Evolutionary conservation across 139 green algal species (phyloP), one percentile per base, ranked within the genome.

Genomic region (Coelastrella sp.): DNA sequence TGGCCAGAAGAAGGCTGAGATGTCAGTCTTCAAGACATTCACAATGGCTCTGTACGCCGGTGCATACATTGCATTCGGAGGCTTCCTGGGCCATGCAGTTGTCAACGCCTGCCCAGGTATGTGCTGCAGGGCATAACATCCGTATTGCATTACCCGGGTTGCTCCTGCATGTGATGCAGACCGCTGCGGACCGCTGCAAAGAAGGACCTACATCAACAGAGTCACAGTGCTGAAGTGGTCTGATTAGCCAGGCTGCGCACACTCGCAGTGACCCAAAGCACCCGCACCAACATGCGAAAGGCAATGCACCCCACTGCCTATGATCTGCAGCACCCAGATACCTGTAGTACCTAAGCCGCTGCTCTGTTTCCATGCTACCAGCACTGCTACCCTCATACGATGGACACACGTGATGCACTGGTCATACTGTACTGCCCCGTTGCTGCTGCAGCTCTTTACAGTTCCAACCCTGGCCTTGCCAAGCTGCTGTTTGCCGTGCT

Each of bases 391-490:
- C 35, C 35, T 49, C 35, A 49, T 49, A 49, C 35, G 3, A 49
- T 49, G 35, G 35, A n/a, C 17, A 19, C 19, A 76, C 35, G 8
- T 76, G n/a, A 8, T 8, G 3, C 35, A 8, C 8, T 35, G 17
- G 6, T 24, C 24, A 17, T 27, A 76, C 8, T 8, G 15, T 11
- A 17, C 10, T 76, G 68, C 68, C 1, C 8, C 19, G 8, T 78
- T 3, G 17, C 8, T 24, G 6, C 84, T 61, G 15, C 91, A 92
- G 96, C 92, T 27, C 92, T 98, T 14, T 93, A 92, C 11, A 78
- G 89, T 24, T 59, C 82, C 81, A 97, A 95, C 92, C 95, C 95
- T 12, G 93, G 95, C 63, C 91, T 97, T 22, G 91, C 85, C 20
- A 94, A 93, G 73, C 75, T 94, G 61, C 72, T 93, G n/a, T 93